Percentiles rank a stretch among this genome's conserved stretches.
These are phyloP conservation scores for Microdochium trichocladiopsis DNA, from an alignment of 2,329 filamentous ascomycete species.

Conservation along the genomic window DNA sequence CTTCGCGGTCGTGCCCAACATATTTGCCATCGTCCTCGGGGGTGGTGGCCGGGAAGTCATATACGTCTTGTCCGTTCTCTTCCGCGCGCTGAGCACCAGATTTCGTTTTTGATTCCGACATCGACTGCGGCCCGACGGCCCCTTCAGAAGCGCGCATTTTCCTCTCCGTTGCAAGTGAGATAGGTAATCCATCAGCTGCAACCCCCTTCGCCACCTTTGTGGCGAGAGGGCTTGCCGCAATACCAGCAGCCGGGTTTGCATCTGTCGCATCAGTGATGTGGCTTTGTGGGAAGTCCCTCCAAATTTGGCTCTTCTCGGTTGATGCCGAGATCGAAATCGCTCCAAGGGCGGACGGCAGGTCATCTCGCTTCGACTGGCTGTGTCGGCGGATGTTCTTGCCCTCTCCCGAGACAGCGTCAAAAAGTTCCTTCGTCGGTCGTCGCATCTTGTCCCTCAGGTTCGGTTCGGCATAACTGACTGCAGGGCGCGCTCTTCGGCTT, in stretches of 20 bases:
- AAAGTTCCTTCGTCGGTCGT: constrained; percentile 67
- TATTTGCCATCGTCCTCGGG: constrained; percentile 21
- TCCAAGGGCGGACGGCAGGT: constrained; percentile 6
- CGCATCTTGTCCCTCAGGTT: constrained; percentile 80
- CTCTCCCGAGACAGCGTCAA: constrained; percentile 66
- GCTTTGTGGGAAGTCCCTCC: constrained; percentile 19
- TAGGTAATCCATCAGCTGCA: constrained; percentile 19
- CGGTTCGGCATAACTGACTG: constrained; percentile 76
- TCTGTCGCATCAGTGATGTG: background rate
- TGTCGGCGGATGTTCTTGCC: constrained; percentile 41
- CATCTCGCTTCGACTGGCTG: constrained; percentile 25
- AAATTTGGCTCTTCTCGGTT: constrained; percentile 9
- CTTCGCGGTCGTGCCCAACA: background rate
- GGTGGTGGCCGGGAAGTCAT: constrained; percentile 46
- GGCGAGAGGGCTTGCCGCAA: constrained; percentile 32
- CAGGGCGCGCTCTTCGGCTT: constrained; percentile 58
- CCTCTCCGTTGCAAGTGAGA: constrained; percentile 26
- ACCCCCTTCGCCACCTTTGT: constrained; percentile 24
- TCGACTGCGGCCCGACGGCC: too few species aligned
- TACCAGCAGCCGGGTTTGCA: constrained; percentile 8
- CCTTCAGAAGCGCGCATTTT: constrained; percentile 31
- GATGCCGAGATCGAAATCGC: background rate
- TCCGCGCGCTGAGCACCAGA: constrained; percentile 10
- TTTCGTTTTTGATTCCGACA: constrained; percentile 5
- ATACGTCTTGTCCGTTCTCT: constrained; percentile 34